Conservation (phyloP, 768 basidiomycete species). For the Strobilomyces confusus region DNA sequence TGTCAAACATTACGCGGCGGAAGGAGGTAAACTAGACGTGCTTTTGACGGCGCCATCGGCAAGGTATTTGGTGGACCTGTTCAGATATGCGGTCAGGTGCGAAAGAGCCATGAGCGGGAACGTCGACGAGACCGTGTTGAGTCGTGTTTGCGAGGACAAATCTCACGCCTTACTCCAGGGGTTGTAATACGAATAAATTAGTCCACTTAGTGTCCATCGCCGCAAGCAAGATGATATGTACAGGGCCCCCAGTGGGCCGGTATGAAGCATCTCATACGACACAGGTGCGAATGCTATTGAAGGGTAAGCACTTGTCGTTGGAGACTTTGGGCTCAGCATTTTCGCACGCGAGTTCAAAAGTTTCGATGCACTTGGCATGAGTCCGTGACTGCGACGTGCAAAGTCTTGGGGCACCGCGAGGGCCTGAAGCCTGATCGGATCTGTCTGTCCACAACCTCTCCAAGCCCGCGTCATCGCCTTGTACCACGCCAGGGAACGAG, state of each 20-base stretch:
- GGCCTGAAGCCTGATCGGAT: background rate
- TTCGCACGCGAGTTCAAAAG: too few species aligned
- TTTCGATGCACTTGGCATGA: background rate
- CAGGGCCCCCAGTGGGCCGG: too few species aligned
- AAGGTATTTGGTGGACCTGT: conserved; percentile 37
- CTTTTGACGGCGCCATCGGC: conserved; percentile 41
- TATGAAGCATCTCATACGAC: too few species aligned
- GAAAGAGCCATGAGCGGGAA: conserved; percentile 23
- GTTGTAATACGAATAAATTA: too few species aligned
- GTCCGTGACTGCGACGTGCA: background rate
- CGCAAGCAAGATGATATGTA: too few species aligned
- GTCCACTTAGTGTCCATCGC: too few species aligned
- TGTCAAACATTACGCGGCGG: conserved; percentile 10
- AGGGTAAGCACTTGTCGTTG: too few species aligned
- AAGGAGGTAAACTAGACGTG: conserved; percentile 24
- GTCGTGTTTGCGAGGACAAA: background rate
- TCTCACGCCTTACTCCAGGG: background rate
- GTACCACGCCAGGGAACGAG: background rate
- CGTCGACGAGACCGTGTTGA: background rate
- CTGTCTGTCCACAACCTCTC: background rate
- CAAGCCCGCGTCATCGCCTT: background rate
- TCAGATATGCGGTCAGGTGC: conserved; percentile 31
- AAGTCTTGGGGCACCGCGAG: background rate
- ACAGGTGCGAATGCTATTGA: too few species aligned
- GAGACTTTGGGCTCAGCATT: too few species aligned